Evolutionary conservation across 2,329 filamentous ascomycete species (phyloP).

Genomic region (Stagonosporopsis rhizophila): DNA sequence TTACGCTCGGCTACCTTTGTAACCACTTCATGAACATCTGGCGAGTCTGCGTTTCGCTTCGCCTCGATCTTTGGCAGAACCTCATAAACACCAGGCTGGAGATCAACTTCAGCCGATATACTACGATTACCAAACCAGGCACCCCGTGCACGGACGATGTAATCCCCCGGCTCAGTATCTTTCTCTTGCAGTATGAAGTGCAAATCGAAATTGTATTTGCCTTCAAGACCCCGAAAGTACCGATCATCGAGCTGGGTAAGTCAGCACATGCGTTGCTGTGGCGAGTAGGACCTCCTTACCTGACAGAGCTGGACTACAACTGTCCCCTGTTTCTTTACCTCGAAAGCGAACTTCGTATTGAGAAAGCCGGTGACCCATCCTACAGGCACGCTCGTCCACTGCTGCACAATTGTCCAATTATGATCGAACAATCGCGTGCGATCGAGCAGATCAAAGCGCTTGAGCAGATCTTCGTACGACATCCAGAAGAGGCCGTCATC

Average conservation of each 20-base stretch:
- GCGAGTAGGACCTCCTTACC: conserved; percentile 46
- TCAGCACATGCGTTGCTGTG: conserved; percentile 31
- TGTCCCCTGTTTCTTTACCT: conserved; percentile 59
- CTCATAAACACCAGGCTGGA: conserved; percentile 75
- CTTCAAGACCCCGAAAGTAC: conserved; percentile 64
- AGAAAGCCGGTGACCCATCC: conserved; percentile 67
- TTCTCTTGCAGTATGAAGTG: conserved; percentile 66
- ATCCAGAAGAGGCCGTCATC: conserved; percentile 75
- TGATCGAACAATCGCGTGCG: conserved; percentile 65
- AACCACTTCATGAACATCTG: conserved; percentile 70
- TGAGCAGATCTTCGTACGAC: conserved; percentile 64
- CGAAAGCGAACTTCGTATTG: conserved; percentile 65
- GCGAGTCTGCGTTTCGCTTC: conserved; percentile 56
- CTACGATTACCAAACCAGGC: conserved; percentile 69
- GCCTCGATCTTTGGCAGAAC: conserved; percentile 77
- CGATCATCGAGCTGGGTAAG: conserved; percentile 62
- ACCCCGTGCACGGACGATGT: conserved; percentile 61
- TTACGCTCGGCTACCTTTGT: conserved; percentile 42
- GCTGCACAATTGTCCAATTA: conserved; percentile 66
- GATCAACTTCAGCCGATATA: conserved; percentile 76
- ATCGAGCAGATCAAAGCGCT: conserved; percentile 64
- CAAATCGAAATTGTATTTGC: conserved; percentile 63
- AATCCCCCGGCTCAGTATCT: conserved; percentile 56
- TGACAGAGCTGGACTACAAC: conserved; percentile 67
- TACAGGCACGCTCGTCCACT: conserved; percentile 65